Evolutionary conservation across 225 moss, liverwort and hornwort genomes (phyloP), one percentile per base, ranked within the genome.

Genomic region (Pleurozium schreberi): DNA sequence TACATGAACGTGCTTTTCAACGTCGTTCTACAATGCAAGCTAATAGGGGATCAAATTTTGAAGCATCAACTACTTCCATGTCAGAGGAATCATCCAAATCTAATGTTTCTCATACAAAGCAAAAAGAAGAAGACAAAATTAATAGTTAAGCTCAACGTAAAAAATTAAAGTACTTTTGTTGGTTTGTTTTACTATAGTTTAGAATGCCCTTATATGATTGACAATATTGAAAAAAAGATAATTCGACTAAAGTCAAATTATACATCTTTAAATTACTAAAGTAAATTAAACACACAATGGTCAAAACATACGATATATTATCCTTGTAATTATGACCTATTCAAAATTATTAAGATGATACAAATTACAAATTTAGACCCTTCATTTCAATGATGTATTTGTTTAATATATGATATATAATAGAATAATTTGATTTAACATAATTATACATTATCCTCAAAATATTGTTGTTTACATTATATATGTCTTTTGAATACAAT

Each of bases 1-100:
- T 94, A 55, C 94, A 89, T 73, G 83, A 91, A 43, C 92, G 80
- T 19, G 93, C 90, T 36, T 94, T 85, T 69, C 77, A 85, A 83
- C 65, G 70, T 7, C 55, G 90, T 15, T 87, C 87, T 15, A 85
- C 30, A 17, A 86, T 93, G 91, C 92, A 88, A 82, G 84, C 55
- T 71, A 43, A 75, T 63, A 66, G 80, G 5, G 11, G 34, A 52
- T 47, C 69, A 75, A 85, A 85, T 50, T 40, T 0, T 1, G 17
- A 53, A 71, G 58, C 10, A 83, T 52, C 62, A 33, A 38, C 73
- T 19, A 75, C 22, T 53, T 33, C 34, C 70, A 59, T n/a, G 11
- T 5, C 3, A 75, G 2, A 43, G 25, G 75, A 87, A 81, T 17
- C 76, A 62, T 62, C 20, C 1, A 84, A 73, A 31, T 43, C 38